These are phyloP conservation scores for Delphinella strobiligena DNA, from an alignment of 2,329 filamentous ascomycete species.

Conservation along the genomic window DNA sequence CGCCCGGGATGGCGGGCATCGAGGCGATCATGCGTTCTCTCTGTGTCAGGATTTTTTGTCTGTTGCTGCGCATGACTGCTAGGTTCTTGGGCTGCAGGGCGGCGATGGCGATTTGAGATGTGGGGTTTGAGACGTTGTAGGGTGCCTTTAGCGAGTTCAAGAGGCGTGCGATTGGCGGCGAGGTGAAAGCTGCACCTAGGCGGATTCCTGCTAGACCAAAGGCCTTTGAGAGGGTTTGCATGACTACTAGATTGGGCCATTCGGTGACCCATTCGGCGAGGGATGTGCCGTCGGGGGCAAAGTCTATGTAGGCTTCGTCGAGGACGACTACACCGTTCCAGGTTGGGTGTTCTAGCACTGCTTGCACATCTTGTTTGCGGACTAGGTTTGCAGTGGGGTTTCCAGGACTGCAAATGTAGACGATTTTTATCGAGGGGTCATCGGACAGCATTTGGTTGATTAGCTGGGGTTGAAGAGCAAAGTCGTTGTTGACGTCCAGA, in stretches of 20 bases:
- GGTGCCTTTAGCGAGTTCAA: slow-evolving; percentile 92
- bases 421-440: slow-evolving; percentile 63
- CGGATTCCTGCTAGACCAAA: slow-evolving; percentile 93
- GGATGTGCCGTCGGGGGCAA: slow-evolving; percentile 65
- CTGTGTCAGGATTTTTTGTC: slow-evolving; percentile 59
- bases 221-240: slow-evolving; percentile 97
- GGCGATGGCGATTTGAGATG: slow-evolving; percentile 64
- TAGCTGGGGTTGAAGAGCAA: slow-evolving; percentile 59
- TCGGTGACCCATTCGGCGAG: slow-evolving; percentile 85
- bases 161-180: slow-evolving; percentile 59
- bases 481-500: slow-evolving; percentile 57
- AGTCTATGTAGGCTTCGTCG: slow-evolving; percentile 96
- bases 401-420: slow-evolving; percentile 87
- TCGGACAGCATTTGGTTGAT: slow-evolving; percentile 55
- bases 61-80: slow-evolving; percentile 58
- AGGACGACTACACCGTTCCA: slow-evolving; percentile 94
- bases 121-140: slow-evolving; percentile 88
- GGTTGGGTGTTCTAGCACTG: slow-evolving; percentile 68
- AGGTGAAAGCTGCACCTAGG: slow-evolving; percentile 74
- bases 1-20: slow-evolving; percentile 61
- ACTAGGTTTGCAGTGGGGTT: slow-evolving; percentile 83
- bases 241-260: slow-evolving; percentile 90
- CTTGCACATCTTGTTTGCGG: slow-evolving; percentile 58
- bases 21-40: slow-evolving; percentile 63
- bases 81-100: slow-evolving; percentile 60